Evolutionary conservation across 306 rosid genomes (phyloP).

Genomic region (Sindora glabra): DNA sequence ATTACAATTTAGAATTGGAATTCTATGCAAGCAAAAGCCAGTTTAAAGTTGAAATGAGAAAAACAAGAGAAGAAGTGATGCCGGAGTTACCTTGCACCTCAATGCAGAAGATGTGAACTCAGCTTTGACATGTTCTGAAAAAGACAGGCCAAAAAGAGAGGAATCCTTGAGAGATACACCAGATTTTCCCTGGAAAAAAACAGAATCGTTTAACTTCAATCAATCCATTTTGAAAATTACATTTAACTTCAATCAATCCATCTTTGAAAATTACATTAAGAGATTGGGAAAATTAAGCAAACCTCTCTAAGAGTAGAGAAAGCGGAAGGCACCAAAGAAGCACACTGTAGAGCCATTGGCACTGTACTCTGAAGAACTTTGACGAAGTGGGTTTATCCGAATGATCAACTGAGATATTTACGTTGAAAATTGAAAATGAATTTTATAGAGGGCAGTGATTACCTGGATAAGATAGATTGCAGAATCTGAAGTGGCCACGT

Average conservation of each 20-base stretch:
- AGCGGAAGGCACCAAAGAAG: conserved; percentile 46
- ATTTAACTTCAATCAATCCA: no score
- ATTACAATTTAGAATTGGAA: no score
- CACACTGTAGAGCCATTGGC: no score
- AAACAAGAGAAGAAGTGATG: neutral
- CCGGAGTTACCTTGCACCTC: conserved; percentile 59
- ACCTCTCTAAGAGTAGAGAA: conserved; percentile 50
- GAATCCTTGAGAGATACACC: conserved; percentile 65
- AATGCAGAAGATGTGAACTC: conserved; percentile 65
- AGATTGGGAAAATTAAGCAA: neutral
- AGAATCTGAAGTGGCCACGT: conserved; percentile 37
- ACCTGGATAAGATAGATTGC: conserved; percentile 39
- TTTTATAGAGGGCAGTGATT: neutral
- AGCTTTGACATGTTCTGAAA: conserved; percentile 58
- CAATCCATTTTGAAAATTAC: neutral
- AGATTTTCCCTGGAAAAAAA: conserved; percentile 54
- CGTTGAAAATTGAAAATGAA: no score
- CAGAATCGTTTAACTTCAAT: neutral
- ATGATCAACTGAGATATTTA: neutral
- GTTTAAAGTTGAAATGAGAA: conserved; percentile 8
- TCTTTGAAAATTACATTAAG: no score
- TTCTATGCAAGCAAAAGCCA: no score
- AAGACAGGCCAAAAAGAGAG: conserved; percentile 61
- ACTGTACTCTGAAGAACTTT: conserved; percentile 36
- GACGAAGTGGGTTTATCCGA: no score